Evolutionary conservation across 371 early-diverging fungal species (phyloP).

Genomic region (Mucor circinelloides): DNA sequence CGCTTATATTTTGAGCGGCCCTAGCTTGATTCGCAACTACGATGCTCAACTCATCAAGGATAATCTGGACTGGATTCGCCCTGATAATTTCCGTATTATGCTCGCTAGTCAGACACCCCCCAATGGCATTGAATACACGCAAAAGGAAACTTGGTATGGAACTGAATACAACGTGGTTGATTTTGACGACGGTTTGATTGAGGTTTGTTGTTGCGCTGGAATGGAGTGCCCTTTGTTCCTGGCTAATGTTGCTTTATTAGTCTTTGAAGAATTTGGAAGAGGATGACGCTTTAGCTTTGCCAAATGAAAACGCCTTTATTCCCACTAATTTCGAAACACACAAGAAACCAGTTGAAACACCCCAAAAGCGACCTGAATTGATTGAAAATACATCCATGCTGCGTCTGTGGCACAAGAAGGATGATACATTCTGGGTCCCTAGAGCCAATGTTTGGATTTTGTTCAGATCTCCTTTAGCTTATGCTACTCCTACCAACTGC

Average conservation of each 20-base stretch:
- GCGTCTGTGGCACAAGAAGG: constrained; percentile 93
- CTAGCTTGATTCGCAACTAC: constrained; percentile 64
- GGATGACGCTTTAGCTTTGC: constrained; percentile 69
- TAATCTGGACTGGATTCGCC: constrained; percentile 59
- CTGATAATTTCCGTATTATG: constrained; percentile 71
- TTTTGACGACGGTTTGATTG: constrained; percentile 56
- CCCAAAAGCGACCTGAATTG: constrained; percentile 51
- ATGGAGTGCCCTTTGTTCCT: background rate
- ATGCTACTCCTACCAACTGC: constrained; percentile 61
- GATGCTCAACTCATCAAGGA: constrained; percentile 64
- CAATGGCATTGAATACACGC: constrained; percentile 44
- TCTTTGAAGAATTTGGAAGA: constrained; percentile 46
- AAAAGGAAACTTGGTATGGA: constrained; percentile 79
- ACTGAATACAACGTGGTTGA: constrained; percentile 80
- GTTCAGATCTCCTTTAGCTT: constrained; percentile 63
- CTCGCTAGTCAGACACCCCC: constrained; percentile 51
- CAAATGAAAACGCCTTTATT: constrained; percentile 81
- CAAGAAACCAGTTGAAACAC: constrained; percentile 42
- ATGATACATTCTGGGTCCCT: constrained; percentile 89
- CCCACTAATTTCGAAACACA: constrained; percentile 71
- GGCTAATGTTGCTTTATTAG: constrained; percentile 8
- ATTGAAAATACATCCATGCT: constrained; percentile 64
- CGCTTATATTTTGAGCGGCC: constrained; percentile 71
- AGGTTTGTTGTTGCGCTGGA: constrained; percentile 44
- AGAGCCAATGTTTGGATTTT: constrained; percentile 66